Evolutionary conservation across 108 stramenopile genomes (phyloP).

Genomic region (Schizochytrium sp.): DNA sequence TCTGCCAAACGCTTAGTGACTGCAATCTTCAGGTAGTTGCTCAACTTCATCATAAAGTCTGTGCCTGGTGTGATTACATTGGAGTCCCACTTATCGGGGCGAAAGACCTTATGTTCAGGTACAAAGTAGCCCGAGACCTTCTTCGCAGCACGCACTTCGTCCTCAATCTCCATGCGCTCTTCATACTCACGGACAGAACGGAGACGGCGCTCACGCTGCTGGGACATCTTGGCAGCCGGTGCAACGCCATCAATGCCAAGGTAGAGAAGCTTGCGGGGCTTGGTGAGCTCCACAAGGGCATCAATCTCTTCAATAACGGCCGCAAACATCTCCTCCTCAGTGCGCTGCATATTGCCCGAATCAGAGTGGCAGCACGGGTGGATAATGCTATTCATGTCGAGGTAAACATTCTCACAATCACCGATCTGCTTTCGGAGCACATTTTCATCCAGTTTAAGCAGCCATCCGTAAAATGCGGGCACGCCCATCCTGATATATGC

Average conservation of each 20-base stretch:
- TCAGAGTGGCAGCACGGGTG: constrained; percentile 98
- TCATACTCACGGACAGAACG: constrained; percentile 92
- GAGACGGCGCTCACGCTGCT: constrained; percentile 93
- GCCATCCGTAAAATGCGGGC: constrained; percentile 99
- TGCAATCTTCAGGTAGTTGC: constrained; percentile 80
- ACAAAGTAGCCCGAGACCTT: constrained; percentile 74
- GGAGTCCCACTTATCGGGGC: constrained; percentile 82
- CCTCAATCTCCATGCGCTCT: constrained; percentile 86
- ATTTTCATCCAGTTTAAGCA: constrained; percentile 93
- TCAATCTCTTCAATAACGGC: constrained; percentile 90
- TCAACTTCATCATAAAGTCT: constrained; percentile 90
- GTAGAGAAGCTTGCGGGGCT: constrained; percentile 88
- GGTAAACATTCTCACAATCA: constrained; percentile 94
- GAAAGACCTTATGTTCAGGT: constrained; percentile 10
- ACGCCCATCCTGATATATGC: constrained; percentile 84
- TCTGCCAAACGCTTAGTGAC: constrained; percentile 80
- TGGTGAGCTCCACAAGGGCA: constrained; percentile 81
- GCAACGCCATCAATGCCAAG: constrained; percentile 97
- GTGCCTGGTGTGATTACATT: constrained; percentile 99
- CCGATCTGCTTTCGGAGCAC: constrained; percentile 95
- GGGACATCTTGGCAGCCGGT: constrained; percentile 96
- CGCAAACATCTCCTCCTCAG: constrained; percentile 96
- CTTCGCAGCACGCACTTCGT: constrained; percentile 82
- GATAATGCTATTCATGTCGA: constrained; percentile 99
- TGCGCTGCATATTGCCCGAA: constrained; percentile 84